Conservation (phyloP, 306 rosid species). For the Castanea crenata region DNA sequence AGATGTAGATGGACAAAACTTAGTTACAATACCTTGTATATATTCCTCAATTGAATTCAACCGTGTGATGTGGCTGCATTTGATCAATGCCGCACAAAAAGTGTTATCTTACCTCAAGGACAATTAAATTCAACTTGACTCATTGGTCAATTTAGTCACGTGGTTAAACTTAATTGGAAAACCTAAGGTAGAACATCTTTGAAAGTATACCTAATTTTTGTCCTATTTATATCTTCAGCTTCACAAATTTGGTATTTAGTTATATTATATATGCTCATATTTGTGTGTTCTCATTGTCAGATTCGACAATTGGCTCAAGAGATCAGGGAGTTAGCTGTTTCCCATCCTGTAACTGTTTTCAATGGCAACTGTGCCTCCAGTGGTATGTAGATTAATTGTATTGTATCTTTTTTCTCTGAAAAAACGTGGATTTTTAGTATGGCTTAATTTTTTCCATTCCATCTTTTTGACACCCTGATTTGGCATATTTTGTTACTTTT, state of each 20-base stretch:
- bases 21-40: too few species aligned
- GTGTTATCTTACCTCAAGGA: too few species aligned
- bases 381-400: conserved; percentile 41
- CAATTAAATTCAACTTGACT: too few species aligned
- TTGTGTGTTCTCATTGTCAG: conserved; percentile 34
- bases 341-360: conserved; percentile 60
- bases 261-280: not conserved
- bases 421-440: not conserved
- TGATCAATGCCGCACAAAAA: too few species aligned
- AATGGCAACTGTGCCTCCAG: conserved; percentile 49
- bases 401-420: not conserved
- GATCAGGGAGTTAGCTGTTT: conserved; percentile 63
- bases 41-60: too few species aligned
- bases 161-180: not conserved
- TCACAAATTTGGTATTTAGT: not conserved
- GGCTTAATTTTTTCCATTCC: not conserved
- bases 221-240: not conserved
- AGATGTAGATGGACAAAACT: too few species aligned
- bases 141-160: too few species aligned
- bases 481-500: not conserved
- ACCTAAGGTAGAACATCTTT: too few species aligned
- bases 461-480: not conserved
- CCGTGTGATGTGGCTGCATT: too few species aligned
- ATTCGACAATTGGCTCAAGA: conserved; percentile 72
- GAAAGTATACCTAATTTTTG: not conserved